These are phyloP conservation scores for Salvia splendens DNA, from an alignment of 257 asterid genomes.

Conservation along the genomic window DNA sequence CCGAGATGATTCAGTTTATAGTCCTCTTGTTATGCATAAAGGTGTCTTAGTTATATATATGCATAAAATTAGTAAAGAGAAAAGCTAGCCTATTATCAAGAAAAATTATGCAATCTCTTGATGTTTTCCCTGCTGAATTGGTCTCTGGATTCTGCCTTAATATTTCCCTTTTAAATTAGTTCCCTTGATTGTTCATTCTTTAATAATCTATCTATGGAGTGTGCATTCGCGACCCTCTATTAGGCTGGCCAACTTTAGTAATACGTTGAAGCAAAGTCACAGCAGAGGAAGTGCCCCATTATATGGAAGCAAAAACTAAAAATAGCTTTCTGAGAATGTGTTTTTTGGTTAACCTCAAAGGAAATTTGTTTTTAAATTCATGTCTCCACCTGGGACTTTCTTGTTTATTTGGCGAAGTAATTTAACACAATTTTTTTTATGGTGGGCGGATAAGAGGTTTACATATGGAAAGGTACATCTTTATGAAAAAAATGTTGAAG, in stretches of 20 bases:
- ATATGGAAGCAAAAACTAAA: conserved; percentile 18
- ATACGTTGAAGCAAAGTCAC: conserved; percentile 7
- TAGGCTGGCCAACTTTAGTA: background rate
- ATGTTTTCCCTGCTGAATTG: conserved; percentile 4
- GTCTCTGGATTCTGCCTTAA: background rate
- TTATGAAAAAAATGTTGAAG: background rate
- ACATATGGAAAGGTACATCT: conserved; percentile 7
- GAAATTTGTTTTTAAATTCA: background rate
- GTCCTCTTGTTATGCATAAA: background rate
- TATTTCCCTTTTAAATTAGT: background rate
- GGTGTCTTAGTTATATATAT: background rate
- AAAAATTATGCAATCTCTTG: background rate
- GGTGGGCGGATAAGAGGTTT: conserved; percentile 16
- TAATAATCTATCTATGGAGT: background rate
- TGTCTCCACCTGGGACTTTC: background rate
- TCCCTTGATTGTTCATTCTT: background rate
- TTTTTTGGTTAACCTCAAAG: background rate
- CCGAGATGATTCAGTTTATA: conserved; percentile 3
- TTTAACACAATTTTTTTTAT: conserved; percentile 11
- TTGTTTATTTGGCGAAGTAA: conserved; percentile 16
- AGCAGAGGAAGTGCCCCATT: background rate
- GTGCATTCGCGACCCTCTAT: background rate
- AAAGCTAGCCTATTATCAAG: background rate
- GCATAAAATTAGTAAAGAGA: background rate
- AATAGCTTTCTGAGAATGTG: background rate